Conservation (phyloP, 176 grass and related monocot species). For the Cocos nucifera region DNA sequence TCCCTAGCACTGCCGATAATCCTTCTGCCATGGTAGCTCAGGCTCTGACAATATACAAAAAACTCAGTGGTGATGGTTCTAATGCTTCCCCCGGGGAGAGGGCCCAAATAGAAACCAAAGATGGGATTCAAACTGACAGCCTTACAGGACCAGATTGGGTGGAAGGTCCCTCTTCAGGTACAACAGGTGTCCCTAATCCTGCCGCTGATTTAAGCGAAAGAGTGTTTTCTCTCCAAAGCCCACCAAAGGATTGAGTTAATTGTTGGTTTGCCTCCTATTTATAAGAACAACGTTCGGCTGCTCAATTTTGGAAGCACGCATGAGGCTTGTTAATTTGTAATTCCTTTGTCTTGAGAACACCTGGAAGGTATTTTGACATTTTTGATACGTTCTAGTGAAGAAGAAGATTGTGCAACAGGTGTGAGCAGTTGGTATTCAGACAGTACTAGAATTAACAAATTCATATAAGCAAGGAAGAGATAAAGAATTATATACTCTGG, state of each 20-base stretch:
- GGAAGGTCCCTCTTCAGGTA: background rate
- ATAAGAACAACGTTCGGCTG: too few relatives aligned
- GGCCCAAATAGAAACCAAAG: background rate
- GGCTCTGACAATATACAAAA: constrained; percentile 62
- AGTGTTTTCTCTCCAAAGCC: constrained; percentile 17
- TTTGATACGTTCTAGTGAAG: too few relatives aligned
- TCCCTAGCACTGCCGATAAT: constrained; percentile 46
- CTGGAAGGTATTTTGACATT: too few relatives aligned
- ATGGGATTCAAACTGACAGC: background rate
- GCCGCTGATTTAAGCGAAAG: background rate
- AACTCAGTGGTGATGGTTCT: background rate
- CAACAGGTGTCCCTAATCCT: background rate
- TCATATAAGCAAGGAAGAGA: too few relatives aligned
- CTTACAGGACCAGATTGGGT: background rate
- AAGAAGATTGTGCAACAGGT: too few relatives aligned
- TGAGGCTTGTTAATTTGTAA: too few relatives aligned
- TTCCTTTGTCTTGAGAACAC: too few relatives aligned
- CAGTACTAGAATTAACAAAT: too few relatives aligned
- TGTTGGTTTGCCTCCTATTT: background rate
- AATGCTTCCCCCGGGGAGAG: background rate
- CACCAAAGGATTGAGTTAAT: background rate
- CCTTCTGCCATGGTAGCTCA: constrained; percentile 67
- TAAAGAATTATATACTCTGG: too few relatives aligned
- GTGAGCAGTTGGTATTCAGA: too few relatives aligned
- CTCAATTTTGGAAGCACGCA: too few relatives aligned